Evolutionary conservation across 192 early-diverging fungal species (phyloP), one percentile per base, ranked within the genome.

Genomic region (Diversispora eburnea): DNA sequence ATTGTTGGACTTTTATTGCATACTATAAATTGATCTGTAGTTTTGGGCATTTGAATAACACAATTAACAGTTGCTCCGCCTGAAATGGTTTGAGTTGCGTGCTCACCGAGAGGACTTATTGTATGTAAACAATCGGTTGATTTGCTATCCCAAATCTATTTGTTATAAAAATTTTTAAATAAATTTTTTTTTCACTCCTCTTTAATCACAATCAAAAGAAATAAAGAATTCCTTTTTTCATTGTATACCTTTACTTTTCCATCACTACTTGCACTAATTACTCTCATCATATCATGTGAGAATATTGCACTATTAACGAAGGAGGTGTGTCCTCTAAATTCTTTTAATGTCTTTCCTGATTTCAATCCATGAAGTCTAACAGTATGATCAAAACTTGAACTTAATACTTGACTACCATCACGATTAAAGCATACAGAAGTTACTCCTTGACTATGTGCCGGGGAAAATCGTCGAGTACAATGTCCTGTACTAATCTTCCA

Each of bases 291-390:
- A 61, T 96, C 91, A 17, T 79, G 51, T 13, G 88, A 90, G 73
- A 90, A 99, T 6, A 87, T 61, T 0, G 87, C 93, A 59, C 85
- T 82, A 78, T 96, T 98, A 49, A 97, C 89, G 74, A 90, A 94
- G 2, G 94, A 94, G 2, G 91, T 85, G 74, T 99, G 97, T 0
- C 97, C 97, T 19, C 92, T 87, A 69, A 95, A 94, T 73, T 97
- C 94, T 63, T 95, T 93, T 4, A 98, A 79, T 75, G 89, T 89
- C 59, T 95, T 96, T 9, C 95, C 95, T 0, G 93, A 95, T 79
- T 97, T 95, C 15, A 97, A 77, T 13, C 95, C 97, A 77, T 97
- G 94, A 22, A 98, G 79, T 41, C 90, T 89, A 69, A 62, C 68
- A 12, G 88, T 90, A 39, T 84, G 80, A 76, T 97, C 96, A 76